A percentile compares a stretch with the other conserved stretches of the same genome.
Conservation (phyloP, 768 basidiomycete species). For the Rhodosporidiobolus odoratus region DNA sequence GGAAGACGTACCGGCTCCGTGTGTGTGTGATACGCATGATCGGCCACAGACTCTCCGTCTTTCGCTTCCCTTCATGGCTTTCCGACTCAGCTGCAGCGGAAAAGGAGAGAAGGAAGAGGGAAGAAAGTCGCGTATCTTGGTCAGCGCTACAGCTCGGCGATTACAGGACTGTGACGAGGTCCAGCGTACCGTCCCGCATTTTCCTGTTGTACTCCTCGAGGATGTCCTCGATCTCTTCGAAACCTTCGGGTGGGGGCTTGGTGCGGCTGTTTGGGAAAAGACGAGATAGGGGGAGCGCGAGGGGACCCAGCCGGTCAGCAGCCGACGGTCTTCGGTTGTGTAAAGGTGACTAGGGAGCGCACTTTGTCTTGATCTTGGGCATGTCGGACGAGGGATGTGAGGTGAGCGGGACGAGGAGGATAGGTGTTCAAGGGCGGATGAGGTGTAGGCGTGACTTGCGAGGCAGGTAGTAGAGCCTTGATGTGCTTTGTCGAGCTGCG, state of each 20-base stretch:
- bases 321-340: background rate
- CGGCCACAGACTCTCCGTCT: conserved; percentile 86
- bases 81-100: conserved; percentile 67
- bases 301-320: background rate
- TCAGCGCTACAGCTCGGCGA: background rate
- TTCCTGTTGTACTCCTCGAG: conserved; percentile 98
- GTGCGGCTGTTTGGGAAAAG: conserved; percentile 54
- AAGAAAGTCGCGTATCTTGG: too few relatives aligned
- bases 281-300: background rate
- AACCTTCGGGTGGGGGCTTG: conserved; percentile 90
- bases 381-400: conserved; percentile 1
- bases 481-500: too few relatives aligned
- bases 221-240: conserved; percentile 72
- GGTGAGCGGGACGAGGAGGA: background rate
- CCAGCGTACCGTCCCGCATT: conserved; percentile 77
- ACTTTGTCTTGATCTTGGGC: conserved; percentile 39
- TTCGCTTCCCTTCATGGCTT: conserved; percentile 95
- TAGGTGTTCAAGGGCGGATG: too few relatives aligned
- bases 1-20: conserved; percentile 55
- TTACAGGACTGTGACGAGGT: background rate
- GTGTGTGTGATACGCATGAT: conserved; percentile 98
- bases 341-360: background rate
- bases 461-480: too few relatives aligned
- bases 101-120: background rate
- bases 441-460: background rate